These are phyloP conservation scores for Amphichorda felina DNA, from an alignment of 2,329 filamentous ascomycete species.

Conservation along the genomic window DNA sequence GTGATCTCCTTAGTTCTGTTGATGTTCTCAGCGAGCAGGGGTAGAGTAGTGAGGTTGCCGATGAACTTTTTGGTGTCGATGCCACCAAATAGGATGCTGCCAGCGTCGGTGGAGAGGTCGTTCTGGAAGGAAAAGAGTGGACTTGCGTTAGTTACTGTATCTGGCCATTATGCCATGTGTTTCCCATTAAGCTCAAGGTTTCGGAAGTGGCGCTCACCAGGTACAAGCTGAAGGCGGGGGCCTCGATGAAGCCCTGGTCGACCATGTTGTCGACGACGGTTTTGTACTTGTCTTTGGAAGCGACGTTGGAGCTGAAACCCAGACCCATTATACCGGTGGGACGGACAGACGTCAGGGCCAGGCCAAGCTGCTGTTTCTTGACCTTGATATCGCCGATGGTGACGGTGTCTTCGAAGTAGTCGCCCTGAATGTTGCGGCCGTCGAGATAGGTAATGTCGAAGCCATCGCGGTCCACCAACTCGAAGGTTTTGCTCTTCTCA, in stretches of 20 bases:
- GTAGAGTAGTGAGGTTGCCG: constrained; percentile 30
- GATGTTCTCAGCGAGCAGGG: constrained; percentile 32
- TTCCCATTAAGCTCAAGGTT: too few relatives aligned
- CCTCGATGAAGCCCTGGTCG: constrained; percentile 46
- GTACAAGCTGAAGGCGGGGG: constrained; percentile 59
- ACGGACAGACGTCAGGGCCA: constrained; percentile 34
- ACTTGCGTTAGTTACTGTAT: too few relatives aligned
- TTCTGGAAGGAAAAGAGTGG: constrained; percentile 25
- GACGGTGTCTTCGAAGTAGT: constrained; percentile 47
- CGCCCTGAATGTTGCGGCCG: constrained; percentile 37
- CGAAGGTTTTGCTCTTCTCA: constrained; percentile 33
- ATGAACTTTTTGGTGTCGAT: constrained; percentile 64
- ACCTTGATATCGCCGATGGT: constrained; percentile 33
- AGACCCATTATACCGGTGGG: constrained; percentile 47
- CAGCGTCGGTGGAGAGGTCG: constrained; percentile 51
- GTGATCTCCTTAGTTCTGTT: constrained; percentile 27
- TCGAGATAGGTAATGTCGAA: constrained; percentile 54
- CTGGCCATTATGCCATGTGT: too few relatives aligned
- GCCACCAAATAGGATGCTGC: constrained; percentile 67
- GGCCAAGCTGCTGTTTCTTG: constrained; percentile 40
- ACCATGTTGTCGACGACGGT: constrained; percentile 56
- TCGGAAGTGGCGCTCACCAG: constrained; percentile 20
- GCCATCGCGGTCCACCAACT: constrained; percentile 24
- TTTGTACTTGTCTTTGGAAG: constrained; percentile 28
- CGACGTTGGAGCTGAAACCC: constrained; percentile 40